Evolutionary conservation across 1,139 yeast genomes (phyloP), one percentile per base, ranked within the genome.

Genomic region (Zygosaccharomyces pseudobailii): DNA sequence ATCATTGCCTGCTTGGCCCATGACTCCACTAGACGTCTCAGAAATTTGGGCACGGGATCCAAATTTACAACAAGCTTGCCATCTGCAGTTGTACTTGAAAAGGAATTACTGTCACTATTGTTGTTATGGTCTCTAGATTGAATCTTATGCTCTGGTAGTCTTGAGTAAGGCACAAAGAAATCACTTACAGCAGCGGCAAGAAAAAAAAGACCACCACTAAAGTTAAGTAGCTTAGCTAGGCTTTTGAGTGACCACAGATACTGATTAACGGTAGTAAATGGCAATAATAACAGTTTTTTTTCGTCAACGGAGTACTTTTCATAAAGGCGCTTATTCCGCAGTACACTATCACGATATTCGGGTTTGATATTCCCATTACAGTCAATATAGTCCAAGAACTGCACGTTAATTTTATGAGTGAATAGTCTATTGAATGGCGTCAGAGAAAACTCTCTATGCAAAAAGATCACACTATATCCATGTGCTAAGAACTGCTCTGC

Each of bases 1-100:
- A 94, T 88, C 95, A 89, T 86, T 1, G 97, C 95, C 6, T 82
- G 80, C 1, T 95, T 95, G 0, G 96, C 95, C 98, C 98, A 92
- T 27, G 82, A 78, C 56, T 88, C 96, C 1, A 90, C 97, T 55
- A 94, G 72, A 50, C 97, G 73, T 55, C 87, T 78, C 58, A 92
- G 74, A 58, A 94, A 92, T 65, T 92, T 92, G 13, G 99, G 98
- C 3, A 94, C 98, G 13, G 96, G 97, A 61, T 92, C 97, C 55
- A 92, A 72, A 58, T 88, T 85, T 22, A 92, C 88, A 19, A 85
- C 79, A 47, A 92, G 72, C 61, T 85, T 87, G 2, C 89, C 88
- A 2, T 69, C 81, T 2, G 57, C 47, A 2, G 66, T 56, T 4
- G 63, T 56, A 13, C 51, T 50, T 19, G 59, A 47, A 25, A 47